Evolutionary conservation across 2,329 filamentous ascomycete genomes (phyloP), one percentile per base, ranked within the genome.

Genomic region (Aspergillus sojae): DNA sequence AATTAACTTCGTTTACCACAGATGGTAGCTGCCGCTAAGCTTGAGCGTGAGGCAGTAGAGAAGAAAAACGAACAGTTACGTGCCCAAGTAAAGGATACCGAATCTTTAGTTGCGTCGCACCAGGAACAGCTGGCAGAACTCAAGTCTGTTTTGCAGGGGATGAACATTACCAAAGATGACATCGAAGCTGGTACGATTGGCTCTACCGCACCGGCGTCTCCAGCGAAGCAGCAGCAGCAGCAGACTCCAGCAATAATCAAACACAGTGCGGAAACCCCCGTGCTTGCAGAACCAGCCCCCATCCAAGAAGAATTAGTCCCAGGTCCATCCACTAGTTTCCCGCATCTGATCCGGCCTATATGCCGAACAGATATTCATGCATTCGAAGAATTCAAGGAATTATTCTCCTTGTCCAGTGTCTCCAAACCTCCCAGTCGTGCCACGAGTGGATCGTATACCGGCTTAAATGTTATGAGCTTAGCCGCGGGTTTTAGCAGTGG

Each of bases 121-220:
- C 94, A 97, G 75, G 94, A 98, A 77, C 95, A 99, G 76, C 83
- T 99, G 3, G 86, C 91, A 2, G 92, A 98, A 77, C 86, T 99
- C 67, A 99, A 99, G 79, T 84, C 87, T 23, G 93, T 97, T 67
- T 92, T 99, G 88, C 93, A 97, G 78, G 89, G 90, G 71, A 92
- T 97, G 88, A 83, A 87, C 14, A 88, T 92, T 69, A 70, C 74
- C 30, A 86, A 85, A 64, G 91, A 95, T 68, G 91, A 96, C 69
- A 84, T 87, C 68, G 85, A 89, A 57, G 88, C 84, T 52, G 87
- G 86, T 62, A 85, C 88, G n/a, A 91, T 92, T 11, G 77, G 80
- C 21, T 88, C 88, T 16, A 86, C 85, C 1, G 86, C 91, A 10
- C 93, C 93, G 2, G 92, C 92, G 0, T 97, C 94, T 1, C 94